These are phyloP conservation scores for Globisporangium heterothallicum DNA, from an alignment of 352 stramenopile species.

Conservation along the genomic window DNA sequence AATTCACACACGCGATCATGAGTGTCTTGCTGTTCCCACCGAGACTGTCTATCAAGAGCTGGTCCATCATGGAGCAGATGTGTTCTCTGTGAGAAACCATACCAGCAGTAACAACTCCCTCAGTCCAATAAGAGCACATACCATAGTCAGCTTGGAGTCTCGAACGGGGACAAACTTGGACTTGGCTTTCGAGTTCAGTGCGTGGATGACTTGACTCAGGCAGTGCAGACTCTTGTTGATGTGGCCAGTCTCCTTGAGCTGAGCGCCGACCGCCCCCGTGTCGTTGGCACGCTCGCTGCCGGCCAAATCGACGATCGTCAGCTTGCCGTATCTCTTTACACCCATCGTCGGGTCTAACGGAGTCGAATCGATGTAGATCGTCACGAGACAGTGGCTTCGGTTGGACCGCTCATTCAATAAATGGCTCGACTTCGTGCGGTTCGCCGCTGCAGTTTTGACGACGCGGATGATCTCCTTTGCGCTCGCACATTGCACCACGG, in stretches of 20 bases:
- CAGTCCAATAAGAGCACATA: not conserved
- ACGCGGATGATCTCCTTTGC: conserved; percentile 56
- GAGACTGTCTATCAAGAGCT: conserved; percentile 67
- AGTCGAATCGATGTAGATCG: conserved; percentile 68
- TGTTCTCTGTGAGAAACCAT: too few relatives aligned
- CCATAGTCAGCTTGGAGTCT: conserved; percentile 75
- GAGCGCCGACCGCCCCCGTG: conserved; percentile 46
- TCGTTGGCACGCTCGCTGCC: conserved; percentile 64
- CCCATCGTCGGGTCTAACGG: conserved; percentile 19
- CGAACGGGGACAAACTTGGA: conserved; percentile 62
- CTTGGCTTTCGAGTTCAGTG: conserved; percentile 47
- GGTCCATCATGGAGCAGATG: too few relatives aligned
- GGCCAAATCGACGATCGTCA: conserved; percentile 72
- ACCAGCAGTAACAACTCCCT: too few relatives aligned
- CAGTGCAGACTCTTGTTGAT: conserved; percentile 82
- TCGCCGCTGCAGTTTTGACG: conserved; percentile 49
- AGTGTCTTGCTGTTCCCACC: conserved; percentile 73
- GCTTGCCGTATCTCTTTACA: conserved; percentile 61
- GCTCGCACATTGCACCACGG: conserved; percentile 51
- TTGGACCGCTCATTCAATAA: conserved; percentile 68
- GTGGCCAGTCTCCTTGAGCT: conserved; percentile 68
- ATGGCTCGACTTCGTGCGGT: conserved; percentile 66
- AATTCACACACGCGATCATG: conserved; percentile 75
- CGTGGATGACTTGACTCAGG: conserved; percentile 71
- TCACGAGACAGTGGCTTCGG: conserved; percentile 71